Evolutionary conservation across 1,284 basidiomycete genomes (phyloP).

Genomic region (Cutaneotrichosporon dermatis): DNA sequence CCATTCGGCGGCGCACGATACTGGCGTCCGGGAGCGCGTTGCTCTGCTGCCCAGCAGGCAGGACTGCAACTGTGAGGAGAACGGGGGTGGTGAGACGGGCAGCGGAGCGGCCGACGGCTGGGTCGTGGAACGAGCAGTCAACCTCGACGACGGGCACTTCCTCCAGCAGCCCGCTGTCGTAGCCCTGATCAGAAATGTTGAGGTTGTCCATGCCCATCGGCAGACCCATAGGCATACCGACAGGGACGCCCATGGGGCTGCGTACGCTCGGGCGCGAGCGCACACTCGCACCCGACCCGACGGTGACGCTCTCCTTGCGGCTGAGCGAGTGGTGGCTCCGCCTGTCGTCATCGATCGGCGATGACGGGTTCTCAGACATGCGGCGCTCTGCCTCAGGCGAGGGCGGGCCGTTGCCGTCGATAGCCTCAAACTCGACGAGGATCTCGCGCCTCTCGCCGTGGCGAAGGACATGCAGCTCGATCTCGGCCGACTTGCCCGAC

Average conservation of each 20-base stretch:
- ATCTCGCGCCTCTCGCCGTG: slow-evolving; percentile 92
- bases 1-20: slow-evolving; percentile 84
- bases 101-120: slow-evolving; percentile 70
- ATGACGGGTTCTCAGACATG: neutral
- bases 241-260: neutral
- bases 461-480: slow-evolving; percentile 87
- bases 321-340: neutral
- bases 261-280: slow-evolving; percentile 1
- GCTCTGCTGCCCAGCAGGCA: slow-evolving; percentile 57
- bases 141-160: slow-evolving; percentile 89
- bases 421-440: slow-evolving; percentile 85
- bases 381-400: neutral
- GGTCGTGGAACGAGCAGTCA: slow-evolving; percentile 88
- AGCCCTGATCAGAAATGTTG: neutral
- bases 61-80: slow-evolving; percentile 77
- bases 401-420: slow-evolving; percentile 42
- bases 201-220: slow-evolving; percentile 2
- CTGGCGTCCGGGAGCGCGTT: slow-evolving; percentile 67
- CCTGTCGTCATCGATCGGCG: slow-evolving; percentile 2
- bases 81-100: slow-evolving; percentile 81
- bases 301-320: slow-evolving; percentile 2
- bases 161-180: slow-evolving; percentile 70
- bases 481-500: slow-evolving; percentile 86
- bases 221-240: too few relatives aligned
- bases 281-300: neutral